Evolutionary conservation across 306 rosid genomes (phyloP), one percentile per base, ranked within the genome.

Genomic region (Malus asiatica): DNA sequence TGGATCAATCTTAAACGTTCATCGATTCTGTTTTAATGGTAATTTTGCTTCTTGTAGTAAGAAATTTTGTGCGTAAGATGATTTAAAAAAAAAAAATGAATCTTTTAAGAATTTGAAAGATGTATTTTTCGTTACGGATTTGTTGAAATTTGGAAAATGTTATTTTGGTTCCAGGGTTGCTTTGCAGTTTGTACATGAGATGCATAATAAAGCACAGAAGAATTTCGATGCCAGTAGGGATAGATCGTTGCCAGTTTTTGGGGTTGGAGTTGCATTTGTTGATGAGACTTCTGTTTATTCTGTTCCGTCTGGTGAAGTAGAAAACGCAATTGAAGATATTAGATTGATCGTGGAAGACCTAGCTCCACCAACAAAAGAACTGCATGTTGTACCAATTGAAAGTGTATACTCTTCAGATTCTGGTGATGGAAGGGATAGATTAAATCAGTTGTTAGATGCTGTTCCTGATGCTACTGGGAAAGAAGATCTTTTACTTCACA

Each of bases 191-290:
- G 89, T 91, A 32, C 97, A 94, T 78, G 96, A 91, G 75, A 66
- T 94, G 96, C 98, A 94, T 76, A 73, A 78, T 51, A 88, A 86
- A 83, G 89, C 97, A 3, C 92, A 79, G 76, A 90, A 84, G 90
- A 94, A 91, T 80, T 92, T 88, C 63, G 97, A 94, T 30, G 98
- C 98, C 0, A 84, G 97, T 83, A 88, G 90, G 78, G 97, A 94
- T 83, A 86, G 93, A 72, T 89, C 98, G 3, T 77, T 94, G 74
- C 96, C 91, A 0, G 96, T 94, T 23, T 94, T 94, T 77, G 89
- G 92, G 25, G 98, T 94, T 74, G 98, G 97, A 69, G 95, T 94
- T 68, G 95, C 90, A 18, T 89, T 85, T 82, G 74, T 94, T 52
- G 96, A 94, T 65, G 98, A 94, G 78, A 85, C 85, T 25, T 69